phyloP scores from a whole-genome alignment of 768 basidiomycete species.

The Lentinula raphanica region DNA sequence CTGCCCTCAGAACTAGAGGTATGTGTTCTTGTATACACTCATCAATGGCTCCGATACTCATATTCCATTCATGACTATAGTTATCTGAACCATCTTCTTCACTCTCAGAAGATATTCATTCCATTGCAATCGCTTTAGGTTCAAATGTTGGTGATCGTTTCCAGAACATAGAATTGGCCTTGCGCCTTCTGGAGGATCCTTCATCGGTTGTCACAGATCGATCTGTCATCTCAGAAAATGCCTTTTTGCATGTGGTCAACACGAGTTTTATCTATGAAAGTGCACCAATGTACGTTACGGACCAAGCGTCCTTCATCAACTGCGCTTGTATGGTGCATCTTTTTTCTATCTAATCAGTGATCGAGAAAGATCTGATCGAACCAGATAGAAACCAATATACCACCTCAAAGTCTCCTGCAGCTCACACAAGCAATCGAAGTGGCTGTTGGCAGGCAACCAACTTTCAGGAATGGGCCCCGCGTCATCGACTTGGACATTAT shows the following conservation, averaged over 20 bases:
- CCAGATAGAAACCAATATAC: constrained; percentile 72
- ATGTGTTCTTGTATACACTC: neutral
- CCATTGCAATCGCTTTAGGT: constrained; percentile 73
- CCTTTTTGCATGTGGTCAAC: constrained; percentile 45
- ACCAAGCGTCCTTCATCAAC: constrained; percentile 87
- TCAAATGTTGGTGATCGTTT: constrained; percentile 89
- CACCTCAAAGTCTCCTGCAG: constrained; percentile 51
- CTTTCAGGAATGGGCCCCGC: constrained; percentile 81
- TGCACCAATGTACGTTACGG: constrained; percentile 90
- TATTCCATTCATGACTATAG: neutral
- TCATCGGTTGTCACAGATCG: constrained; percentile 17
- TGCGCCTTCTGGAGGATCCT: constrained; percentile 63
- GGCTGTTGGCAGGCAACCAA: constrained; percentile 71
- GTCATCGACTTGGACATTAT: constrained; percentile 88
- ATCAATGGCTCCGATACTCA: neutral
- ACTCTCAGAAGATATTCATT: constrained; percentile 9
- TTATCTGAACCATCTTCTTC: neutral
- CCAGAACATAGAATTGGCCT: constrained; percentile 72
- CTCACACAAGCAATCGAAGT: constrained; percentile 71
- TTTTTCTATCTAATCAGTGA: neutral
- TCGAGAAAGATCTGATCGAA: neutral
- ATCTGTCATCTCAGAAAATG: constrained; percentile 9
- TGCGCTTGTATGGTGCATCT: constrained; percentile 80
- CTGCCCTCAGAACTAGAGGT: neutral
- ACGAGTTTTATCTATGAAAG: constrained; percentile 94